These are phyloP conservation scores for Hortiboletus flavorubellus DNA, from an alignment of 768 basidiomycete species.

Conservation along the genomic window DNA sequence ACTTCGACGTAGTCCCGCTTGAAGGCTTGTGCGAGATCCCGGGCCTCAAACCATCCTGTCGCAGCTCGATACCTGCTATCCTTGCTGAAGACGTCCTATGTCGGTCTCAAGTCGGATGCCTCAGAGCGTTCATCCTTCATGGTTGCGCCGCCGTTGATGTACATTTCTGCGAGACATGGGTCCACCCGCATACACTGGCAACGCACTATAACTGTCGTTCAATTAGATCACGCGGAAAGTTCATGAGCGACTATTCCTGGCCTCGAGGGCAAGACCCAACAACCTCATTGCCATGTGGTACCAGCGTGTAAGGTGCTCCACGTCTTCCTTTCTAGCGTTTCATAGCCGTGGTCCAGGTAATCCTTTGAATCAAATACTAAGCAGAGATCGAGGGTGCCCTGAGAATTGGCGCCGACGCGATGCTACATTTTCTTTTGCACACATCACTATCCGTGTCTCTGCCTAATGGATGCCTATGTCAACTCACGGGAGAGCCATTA, in stretches of 20 bases:
- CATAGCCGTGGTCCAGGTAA: constrained; percentile 38
- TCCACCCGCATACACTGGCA: background rate
- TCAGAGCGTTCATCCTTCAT: constrained; percentile 25
- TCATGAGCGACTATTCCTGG: constrained; percentile 50
- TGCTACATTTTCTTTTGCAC: constrained; percentile 74
- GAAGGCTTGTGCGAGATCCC: constrained; percentile 34
- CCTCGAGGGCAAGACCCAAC: constrained; percentile 35
- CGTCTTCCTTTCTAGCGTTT: background rate
- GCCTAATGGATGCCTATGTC: constrained; percentile 81
- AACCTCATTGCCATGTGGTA: constrained; percentile 72
- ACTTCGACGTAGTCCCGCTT: constrained; percentile 43
- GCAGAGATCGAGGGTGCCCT: background rate
- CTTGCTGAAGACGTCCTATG: constrained; percentile 46
- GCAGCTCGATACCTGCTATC: constrained; percentile 1
- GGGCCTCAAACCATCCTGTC: constrained; percentile 17
- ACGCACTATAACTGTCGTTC: background rate
- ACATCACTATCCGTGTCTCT: constrained; percentile 73
- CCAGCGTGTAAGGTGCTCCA: constrained; percentile 41
- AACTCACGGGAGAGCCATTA: constrained; percentile 74
- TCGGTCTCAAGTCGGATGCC: constrained; percentile 35
- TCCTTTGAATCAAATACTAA: background rate
- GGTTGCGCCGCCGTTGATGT: constrained; percentile 39
- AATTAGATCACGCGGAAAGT: constrained; percentile 58
- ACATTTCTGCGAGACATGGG: constrained; percentile 51
- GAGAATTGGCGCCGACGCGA: constrained; percentile 74